Percentiles rank a stretch among this genome's conserved stretches.
Evolutionary conservation across 106 monocot species (phyloP).

Genomic region (Vanilla planifolia): DNA sequence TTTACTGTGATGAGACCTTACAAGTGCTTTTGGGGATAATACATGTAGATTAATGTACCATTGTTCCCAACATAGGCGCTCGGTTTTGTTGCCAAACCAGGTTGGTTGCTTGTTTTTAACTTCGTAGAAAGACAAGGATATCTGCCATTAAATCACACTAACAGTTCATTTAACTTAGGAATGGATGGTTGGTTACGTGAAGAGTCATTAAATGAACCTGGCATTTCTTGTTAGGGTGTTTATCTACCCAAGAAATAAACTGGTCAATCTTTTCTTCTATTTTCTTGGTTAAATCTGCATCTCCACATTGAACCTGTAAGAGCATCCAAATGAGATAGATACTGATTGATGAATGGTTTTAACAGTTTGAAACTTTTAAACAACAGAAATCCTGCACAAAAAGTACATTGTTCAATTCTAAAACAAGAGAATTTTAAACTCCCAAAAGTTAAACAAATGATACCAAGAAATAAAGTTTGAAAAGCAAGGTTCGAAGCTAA

Average conservation of each 20-base stretch:
- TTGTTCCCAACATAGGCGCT: conserved; percentile 87
- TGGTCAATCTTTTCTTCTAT: conserved; percentile 91
- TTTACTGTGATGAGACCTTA: conserved; percentile 49
- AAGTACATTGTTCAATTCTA: no score
- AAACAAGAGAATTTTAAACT: neutral
- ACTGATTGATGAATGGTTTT: no score
- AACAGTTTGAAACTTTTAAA: no score
- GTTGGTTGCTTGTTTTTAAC: conserved; percentile 76
- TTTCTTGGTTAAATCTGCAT: conserved; percentile 80
- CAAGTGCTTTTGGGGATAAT: conserved; percentile 42
- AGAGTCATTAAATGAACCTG: conserved; percentile 39
- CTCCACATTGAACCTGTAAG: conserved; percentile 86
- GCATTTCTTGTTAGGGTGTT: conserved; percentile 88
- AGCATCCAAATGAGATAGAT: no score
- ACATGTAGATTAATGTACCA: conserved; percentile 88
- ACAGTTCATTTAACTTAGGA: conserved; percentile 1
- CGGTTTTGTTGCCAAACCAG: conserved; percentile 89
- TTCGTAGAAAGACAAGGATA: conserved; percentile 87
- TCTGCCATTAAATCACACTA: conserved; percentile 22
- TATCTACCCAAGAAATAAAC: conserved; percentile 76
- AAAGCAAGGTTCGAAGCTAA: no score
- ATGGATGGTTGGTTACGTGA: no score
- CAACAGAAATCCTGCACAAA: no score
- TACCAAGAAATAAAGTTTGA: no score
- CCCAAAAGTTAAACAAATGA: no score